Evolutionary conservation across 371 early-diverging fungal species (phyloP).

Genomic region (Spraguea lophii): DNA sequence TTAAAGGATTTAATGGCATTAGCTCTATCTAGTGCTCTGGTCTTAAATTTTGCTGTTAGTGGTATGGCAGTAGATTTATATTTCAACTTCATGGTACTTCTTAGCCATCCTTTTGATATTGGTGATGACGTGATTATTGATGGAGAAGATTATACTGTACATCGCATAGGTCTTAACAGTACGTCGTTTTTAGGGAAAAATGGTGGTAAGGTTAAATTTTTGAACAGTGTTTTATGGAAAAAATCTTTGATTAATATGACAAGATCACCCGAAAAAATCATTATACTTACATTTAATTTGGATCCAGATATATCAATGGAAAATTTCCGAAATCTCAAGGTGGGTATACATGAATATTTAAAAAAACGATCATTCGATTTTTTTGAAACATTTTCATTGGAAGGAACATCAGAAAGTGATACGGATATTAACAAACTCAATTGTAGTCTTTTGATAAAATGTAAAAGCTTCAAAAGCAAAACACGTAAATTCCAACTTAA

Average conservation of each 20-base stretch:
- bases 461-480: conserved; percentile 36
- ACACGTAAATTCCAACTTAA: conserved; percentile 39
- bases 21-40: conserved; percentile 37
- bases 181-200: conserved; percentile 35
- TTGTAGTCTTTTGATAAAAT: conserved; percentile 31
- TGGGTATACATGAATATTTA: conserved; percentile 32
- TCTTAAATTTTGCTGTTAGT: conserved; percentile 40
- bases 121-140: conserved; percentile 46
- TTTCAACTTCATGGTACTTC: conserved; percentile 34
- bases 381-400: conserved; percentile 39
- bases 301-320: conserved; percentile 12
- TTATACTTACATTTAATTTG: conserved; percentile 38
- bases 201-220: conserved; percentile 44
- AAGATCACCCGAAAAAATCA: conserved; percentile 43
- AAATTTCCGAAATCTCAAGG: conserved; percentile 27
- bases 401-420: conserved; percentile 19
- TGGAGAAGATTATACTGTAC: conserved; percentile 32
- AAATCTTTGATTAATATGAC: conserved; percentile 44
- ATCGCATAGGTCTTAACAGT: conserved; percentile 33
- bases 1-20: conserved; percentile 38
- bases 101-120: conserved; percentile 47
- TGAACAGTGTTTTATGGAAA: conserved; percentile 42
- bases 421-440: conserved; percentile 30
- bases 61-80: conserved; percentile 33
- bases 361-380: conserved; percentile 27